Conservation (phyloP, 179 eudicot species). For the Pouteria campechiana region DNA sequence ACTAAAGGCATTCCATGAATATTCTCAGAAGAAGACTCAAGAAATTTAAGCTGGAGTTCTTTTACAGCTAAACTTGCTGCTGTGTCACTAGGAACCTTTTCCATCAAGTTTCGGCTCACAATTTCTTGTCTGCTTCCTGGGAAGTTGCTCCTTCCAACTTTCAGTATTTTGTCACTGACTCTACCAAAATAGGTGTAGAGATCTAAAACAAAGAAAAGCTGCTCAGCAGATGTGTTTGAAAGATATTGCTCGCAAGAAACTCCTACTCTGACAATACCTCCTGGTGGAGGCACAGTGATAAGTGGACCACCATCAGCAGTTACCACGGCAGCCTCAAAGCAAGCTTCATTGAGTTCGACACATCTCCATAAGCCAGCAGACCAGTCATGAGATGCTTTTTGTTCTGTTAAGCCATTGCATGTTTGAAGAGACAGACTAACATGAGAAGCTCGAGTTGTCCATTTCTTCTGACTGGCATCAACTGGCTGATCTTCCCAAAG, state of each 20-base stretch:
- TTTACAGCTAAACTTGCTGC: conserved; percentile 62
- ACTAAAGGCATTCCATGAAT: conserved; percentile 62
- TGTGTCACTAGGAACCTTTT: conserved; percentile 87
- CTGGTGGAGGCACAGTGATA: conserved; percentile 74
- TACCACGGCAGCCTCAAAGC: conserved; percentile 89
- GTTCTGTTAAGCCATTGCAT: conserved; percentile 18
- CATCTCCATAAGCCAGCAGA: conserved; percentile 57
- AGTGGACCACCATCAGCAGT: conserved; percentile 88
- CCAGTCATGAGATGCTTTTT: conserved; percentile 14
- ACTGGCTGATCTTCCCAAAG: conserved; percentile 85
- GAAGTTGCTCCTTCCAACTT: conserved; percentile 32
- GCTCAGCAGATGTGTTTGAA: conserved; percentile 90
- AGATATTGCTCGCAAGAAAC: conserved; percentile 63
- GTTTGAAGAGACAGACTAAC: conserved; percentile 66
- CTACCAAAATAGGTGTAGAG: conserved; percentile 66
- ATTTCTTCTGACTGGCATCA: conserved; percentile 90
- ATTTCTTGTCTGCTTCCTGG: conserved; percentile 28
- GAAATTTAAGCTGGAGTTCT: conserved; percentile 59
- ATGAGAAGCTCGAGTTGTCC: conserved; percentile 68
- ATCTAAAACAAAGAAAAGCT: conserved; percentile 82
- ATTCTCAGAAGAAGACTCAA: conserved; percentile 46
- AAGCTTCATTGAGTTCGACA: conserved; percentile 68
- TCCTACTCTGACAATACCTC: conserved; percentile 81
- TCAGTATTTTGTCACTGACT: conserved; percentile 65
- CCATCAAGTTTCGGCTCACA: conserved; percentile 39